These are phyloP conservation scores for Nemania diffusa DNA, from an alignment of 2,329 filamentous ascomycete genomes.

Conservation along the genomic window DNA sequence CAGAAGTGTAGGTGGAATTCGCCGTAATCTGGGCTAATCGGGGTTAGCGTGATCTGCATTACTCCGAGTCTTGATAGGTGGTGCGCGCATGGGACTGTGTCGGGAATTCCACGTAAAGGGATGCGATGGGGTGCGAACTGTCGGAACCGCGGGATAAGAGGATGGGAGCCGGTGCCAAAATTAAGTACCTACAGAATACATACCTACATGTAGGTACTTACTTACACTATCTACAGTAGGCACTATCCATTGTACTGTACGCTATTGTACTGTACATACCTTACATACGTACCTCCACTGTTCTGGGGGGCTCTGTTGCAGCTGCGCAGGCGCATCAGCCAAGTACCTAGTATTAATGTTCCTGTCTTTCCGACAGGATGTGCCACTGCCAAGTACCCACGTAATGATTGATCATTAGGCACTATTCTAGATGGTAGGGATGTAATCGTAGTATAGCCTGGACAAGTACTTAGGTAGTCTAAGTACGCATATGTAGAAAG, in stretches of 20 bases:
- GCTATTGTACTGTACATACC: not conserved
- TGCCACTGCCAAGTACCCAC: conserved; percentile 17
- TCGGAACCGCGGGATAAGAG: conserved; percentile 30
- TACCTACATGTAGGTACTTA: no score
- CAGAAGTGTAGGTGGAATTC: not conserved
- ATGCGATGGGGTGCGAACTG: conserved; percentile 15
- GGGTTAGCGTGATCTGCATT: conserved; percentile 25
- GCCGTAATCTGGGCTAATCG: not conserved
- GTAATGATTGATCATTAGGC: no score
- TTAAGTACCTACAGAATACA: not conserved
- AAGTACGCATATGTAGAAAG: no score
- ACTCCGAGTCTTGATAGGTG: conserved; percentile 17
- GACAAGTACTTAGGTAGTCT: no score
- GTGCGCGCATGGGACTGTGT: not conserved
- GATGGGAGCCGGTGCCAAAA: conserved; percentile 22
- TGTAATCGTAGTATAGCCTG: no score
- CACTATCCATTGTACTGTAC: no score
- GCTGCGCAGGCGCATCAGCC: no score
- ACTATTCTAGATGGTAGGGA: no score
- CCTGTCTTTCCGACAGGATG: not conserved
- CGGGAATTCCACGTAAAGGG: conserved; percentile 4
- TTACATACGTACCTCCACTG: not conserved
- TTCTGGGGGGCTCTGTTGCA: no score
- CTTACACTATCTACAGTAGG: no score
- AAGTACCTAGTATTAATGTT: not conserved